Evolutionary conservation across 1,284 basidiomycete species (phyloP), one percentile per base, ranked within the genome.

Genomic region (Abortiporus biennis): DNA sequence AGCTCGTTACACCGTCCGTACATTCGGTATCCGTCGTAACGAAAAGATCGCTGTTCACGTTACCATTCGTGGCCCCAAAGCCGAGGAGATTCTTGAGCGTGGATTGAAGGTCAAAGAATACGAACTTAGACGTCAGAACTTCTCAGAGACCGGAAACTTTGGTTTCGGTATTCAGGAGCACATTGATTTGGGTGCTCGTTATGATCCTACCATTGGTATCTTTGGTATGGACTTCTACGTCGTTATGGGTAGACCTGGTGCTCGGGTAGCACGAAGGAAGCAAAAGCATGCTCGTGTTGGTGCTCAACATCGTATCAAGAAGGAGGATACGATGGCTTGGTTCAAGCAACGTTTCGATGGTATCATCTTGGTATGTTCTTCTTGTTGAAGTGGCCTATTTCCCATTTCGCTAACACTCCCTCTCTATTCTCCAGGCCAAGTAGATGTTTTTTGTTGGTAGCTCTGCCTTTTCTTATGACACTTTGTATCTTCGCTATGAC

Each of bases 21-120:
- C 91, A 46, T 99, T 99, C 76, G 89, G 92, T 67, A 99, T 99
- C 77, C 91, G 96, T 67, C 90, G 95, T 76, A 99, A 99, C 80
- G 96, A 99, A 76, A 98, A 99, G 84, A 99, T 99, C 64, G 96
- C 96, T 44, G 90, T 89, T 58, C 95, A 99, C 74, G 95, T 99
- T 64, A 99, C 95, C 64, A 96, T 99, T 73, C 92, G 95, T 56
- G 95, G 95, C 39, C 95, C 95, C 60, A 99, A 99, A 74, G 95
- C 95, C 41, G 95, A 99, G 80, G 95, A 99, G 72, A 98, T 96
- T 67, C 78, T 99, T 59, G 96, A 99, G 78, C 92, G 96, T 63
- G 95, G 93, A 42, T 79, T 99, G 65, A 99, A 98, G 75, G 95
- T 99, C 63, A 99, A 99, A 84, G 95, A 99, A 75, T 99, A 99